These are phyloP conservation scores for Arthroderma sp. DNA, from an alignment of 2,329 filamentous ascomycete species.

Conservation along the genomic window DNA sequence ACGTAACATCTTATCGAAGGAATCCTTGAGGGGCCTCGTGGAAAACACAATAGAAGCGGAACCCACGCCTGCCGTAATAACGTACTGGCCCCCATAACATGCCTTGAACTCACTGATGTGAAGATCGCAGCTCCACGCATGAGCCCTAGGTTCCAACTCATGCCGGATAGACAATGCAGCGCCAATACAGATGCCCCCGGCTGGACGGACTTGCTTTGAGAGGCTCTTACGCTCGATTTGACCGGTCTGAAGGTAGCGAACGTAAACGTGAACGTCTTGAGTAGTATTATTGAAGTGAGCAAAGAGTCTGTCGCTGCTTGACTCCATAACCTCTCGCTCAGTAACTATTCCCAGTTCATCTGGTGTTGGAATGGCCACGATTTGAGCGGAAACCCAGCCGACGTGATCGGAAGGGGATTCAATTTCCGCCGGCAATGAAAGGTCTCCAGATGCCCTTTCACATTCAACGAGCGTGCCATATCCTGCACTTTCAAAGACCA, in stretches of 20 bases:
- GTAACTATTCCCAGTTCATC: conserved; percentile 10
- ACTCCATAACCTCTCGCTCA: conserved; percentile 9
- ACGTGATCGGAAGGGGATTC: conserved; percentile 11
- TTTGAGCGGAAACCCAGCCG: conserved; percentile 10
- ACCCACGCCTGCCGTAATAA: conserved; percentile 9
- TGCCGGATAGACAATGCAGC: conserved; percentile 11
- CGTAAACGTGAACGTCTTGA: conserved; percentile 10
- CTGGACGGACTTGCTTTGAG: conserved; percentile 10
- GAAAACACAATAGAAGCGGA: conserved; percentile 10
- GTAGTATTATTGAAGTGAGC: conserved; percentile 9
- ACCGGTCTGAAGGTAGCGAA: conserved; percentile 10
- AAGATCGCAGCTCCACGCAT: conserved; percentile 11
- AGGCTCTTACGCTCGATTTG: conserved; percentile 11
- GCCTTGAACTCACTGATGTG: conserved; percentile 11
- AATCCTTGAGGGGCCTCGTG: conserved; percentile 10
- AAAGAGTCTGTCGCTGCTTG: conserved; percentile 8
- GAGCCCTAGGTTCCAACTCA: conserved; percentile 10
- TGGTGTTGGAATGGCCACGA: conserved; percentile 10
- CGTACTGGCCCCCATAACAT: conserved; percentile 10
- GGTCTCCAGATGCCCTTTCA: conserved; percentile 9
- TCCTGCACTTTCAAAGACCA: conserved; percentile 10
- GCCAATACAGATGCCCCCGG: conserved; percentile 10
- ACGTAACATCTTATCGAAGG: conserved; percentile 11
- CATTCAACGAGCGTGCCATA: conserved; percentile 11
- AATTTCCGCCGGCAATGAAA: conserved; percentile 9